Conservation (phyloP, 2,329 filamentous ascomycete genomes). For the Neonectria punicea region DNA sequence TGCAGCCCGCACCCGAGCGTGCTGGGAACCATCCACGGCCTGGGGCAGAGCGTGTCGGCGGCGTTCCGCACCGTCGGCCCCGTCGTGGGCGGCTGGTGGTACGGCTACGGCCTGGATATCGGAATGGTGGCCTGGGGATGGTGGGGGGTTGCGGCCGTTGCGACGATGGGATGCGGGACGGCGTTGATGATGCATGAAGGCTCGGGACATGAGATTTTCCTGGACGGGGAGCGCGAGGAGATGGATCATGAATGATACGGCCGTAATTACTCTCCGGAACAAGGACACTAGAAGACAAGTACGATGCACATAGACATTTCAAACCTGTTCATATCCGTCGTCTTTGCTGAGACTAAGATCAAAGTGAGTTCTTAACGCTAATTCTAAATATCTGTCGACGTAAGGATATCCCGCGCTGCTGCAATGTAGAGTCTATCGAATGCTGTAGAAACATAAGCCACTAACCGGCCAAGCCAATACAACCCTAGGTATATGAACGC, state of each 20-base stretch:
- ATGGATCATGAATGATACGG: constrained; percentile 23
- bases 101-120: constrained; percentile 56
- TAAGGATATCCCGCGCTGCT: background rate
- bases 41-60: constrained; percentile 62
- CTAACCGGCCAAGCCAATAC: background rate
- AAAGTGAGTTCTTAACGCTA: background rate
- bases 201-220: constrained; percentile 67
- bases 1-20: constrained; percentile 68
- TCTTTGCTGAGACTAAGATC: background rate
- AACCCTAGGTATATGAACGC: background rate
- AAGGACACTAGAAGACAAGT: background rate
- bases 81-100: constrained; percentile 61
- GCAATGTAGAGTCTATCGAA: background rate
- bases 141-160: constrained; percentile 61
- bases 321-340: background rate
- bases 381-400: background rate
- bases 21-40: constrained; percentile 66
- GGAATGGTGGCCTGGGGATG: constrained; percentile 60
- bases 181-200: constrained; percentile 73
- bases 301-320: background rate
- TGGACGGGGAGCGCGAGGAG: constrained; percentile 59
- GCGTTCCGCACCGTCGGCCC: constrained; percentile 62
- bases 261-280: background rate
- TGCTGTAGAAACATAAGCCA: background rate
- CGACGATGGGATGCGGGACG: constrained; percentile 65